Base-by-base conservation (phyloP, 2,329 filamentous ascomycete species). In the Periconia macrospinosa region DNA sequence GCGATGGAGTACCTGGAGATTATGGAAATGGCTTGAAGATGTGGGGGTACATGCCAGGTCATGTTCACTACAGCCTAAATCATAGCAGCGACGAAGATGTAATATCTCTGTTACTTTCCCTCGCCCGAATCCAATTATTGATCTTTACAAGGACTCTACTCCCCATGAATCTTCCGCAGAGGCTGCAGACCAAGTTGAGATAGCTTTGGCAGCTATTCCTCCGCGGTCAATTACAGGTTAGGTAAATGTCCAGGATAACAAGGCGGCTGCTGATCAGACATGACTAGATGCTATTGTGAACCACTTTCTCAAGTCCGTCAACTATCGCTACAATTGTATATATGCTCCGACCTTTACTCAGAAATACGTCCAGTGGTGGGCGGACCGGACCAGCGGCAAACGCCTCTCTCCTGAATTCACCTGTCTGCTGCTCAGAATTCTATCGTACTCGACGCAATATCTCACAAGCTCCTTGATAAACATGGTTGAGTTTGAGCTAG, bases 301-400 rank as follows among this genome's bases (percentile, higher is more conserved):
- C 44, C 73, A 79, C 56, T 81, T 77, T 56, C 66, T 81, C 8
- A 68, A 65, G 44, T 71, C 74, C 5, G 73, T 75, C 41, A 81
- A 82, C 52, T 75, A 76, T 49, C 75, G 77, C 30, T 80, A 80
- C 55, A 79, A 75, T 53, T 64, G 73, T 40, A 70, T 81, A 8
- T 81, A 80, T 51, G 77, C 76, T 2, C 74, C 76, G 3, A 74
- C 73, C 1, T 78, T 81, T 41, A 73, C 75, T 15, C 68, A 75
- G 0, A 74, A 77, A 18, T 81, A 81, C 58, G 69, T 74, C 9
- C 60, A 72, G 33, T 81, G 79, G 79, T 81, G 79, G 77, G 58
- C 68, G 33, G 65, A 74, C 49, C 66, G 75, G 56, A 58, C 67
- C 17, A 62, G 55, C 17, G 66, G 69, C 11, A 70, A 69, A 13